phyloP scores from a whole-genome alignment of 2,329 filamentous ascomycete genomes.

The Clarireedia hainanense region DNA sequence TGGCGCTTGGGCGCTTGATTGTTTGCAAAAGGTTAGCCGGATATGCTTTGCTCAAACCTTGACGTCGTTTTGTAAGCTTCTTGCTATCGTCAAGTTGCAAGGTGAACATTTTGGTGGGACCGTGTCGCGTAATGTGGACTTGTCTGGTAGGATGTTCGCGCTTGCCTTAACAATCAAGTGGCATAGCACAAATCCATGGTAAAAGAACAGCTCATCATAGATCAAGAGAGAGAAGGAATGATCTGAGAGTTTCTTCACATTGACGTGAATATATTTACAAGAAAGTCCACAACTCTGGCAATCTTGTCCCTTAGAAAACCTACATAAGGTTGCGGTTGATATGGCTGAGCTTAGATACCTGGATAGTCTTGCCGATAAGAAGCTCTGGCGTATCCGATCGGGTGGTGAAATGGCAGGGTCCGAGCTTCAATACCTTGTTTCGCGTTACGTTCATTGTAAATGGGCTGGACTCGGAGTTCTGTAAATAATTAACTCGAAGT shows the following conservation, averaged over 20 bases:
- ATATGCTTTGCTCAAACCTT: slow-evolving; percentile 2
- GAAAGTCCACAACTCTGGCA: not conserved
- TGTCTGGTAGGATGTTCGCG: not conserved
- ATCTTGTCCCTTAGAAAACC: not conserved
- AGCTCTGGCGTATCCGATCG: too few species aligned
- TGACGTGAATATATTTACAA: not conserved
- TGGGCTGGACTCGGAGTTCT: not conserved
- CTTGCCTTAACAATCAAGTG: not conserved
- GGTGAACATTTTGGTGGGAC: not conserved
- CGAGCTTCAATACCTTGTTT: too few species aligned
- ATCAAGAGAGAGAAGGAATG: not conserved
- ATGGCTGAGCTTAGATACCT: not conserved
- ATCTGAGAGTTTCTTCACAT: not conserved
- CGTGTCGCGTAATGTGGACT: slow-evolving; percentile 1
- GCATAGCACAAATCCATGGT: not conserved
- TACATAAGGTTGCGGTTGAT: not conserved
- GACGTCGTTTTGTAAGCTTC: slow-evolving; percentile 1
- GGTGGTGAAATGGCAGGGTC: too few species aligned
- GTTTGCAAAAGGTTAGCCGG: not conserved
- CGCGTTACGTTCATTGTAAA: too few species aligned
- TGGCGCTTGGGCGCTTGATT: not conserved
- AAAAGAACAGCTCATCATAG: not conserved
- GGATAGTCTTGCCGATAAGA: not conserved
- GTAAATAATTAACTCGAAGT: not conserved
- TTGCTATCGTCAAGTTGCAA: slow-evolving; percentile 7